Conservation (phyloP, 2,329 filamentous ascomycete genomes). For the Ophiocordyceps camponoti-saundersi region DNA sequence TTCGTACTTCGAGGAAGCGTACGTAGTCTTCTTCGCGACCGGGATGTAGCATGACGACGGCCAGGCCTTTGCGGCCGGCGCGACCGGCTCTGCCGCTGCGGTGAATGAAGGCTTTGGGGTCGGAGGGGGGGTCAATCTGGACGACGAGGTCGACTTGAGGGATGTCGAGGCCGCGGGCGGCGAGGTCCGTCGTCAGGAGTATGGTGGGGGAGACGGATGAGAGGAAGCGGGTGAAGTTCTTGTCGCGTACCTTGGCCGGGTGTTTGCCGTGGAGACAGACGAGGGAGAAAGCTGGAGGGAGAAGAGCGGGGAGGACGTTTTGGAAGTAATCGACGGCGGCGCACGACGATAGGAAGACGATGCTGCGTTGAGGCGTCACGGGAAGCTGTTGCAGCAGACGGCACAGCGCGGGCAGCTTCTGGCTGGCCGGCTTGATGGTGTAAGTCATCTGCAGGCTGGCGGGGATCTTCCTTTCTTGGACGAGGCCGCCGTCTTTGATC, state of each 20-base stretch:
- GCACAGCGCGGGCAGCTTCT: slow-evolving; percentile 62
- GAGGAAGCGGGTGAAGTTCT: slow-evolving; percentile 71
- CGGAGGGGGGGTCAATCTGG: slow-evolving; percentile 67
- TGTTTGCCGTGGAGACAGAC: slow-evolving; percentile 87
- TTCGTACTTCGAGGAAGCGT: slow-evolving; percentile 68
- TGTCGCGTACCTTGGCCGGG: slow-evolving; percentile 68
- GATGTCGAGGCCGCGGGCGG: slow-evolving; percentile 80
- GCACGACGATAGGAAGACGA: slow-evolving; percentile 87
- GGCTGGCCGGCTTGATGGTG: slow-evolving; percentile 53
- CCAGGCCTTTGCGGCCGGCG: slow-evolving; percentile 72
- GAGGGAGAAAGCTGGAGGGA: slow-evolving; percentile 51
- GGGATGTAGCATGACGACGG: slow-evolving; percentile 70
- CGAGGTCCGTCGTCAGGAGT: slow-evolving; percentile 82
- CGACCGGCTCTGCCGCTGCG: slow-evolving; percentile 78
- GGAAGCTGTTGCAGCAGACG: slow-evolving; percentile 53
- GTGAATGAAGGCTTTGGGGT: slow-evolving; percentile 91
- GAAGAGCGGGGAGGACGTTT: slow-evolving; percentile 54
- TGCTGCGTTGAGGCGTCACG: slow-evolving; percentile 66
- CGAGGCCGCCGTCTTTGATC: slow-evolving; percentile 42
- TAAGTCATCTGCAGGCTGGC: slow-evolving; percentile 90
- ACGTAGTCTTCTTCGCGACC: slow-evolving; percentile 84
- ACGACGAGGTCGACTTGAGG: slow-evolving; percentile 82
- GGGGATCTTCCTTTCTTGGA: slow-evolving; percentile 74
- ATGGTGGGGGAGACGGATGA: slow-evolving; percentile 60
- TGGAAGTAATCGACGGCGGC: slow-evolving; percentile 92